Evolutionary conservation across 768 basidiomycete species (phyloP), one percentile per base, ranked within the genome.

Genomic region (Suillus decipiens): DNA sequence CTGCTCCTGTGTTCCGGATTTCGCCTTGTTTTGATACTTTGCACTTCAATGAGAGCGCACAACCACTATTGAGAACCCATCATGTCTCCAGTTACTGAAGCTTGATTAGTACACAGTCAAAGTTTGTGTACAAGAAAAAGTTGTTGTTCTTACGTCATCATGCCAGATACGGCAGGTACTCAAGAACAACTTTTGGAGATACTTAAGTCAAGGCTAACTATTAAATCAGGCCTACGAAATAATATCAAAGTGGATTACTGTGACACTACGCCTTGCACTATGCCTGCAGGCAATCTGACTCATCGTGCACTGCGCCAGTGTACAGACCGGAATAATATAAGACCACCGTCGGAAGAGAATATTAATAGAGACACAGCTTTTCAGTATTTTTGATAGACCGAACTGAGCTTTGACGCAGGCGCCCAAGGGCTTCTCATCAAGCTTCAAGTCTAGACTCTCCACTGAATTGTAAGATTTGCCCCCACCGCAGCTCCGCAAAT

Each of bases 101-200:
- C n/a, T 28, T 28, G 28, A 28, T 28, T 28, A 28, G 28, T 28
- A 28, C 28, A 28, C 3, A 3, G 28, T 28, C 28, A 28, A 28
- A 28, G 28, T 28, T 28, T 28, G 28, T 3, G 28, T 28, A 28
- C 28, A 28, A 28, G n/a, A 28, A 50, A 51, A 34, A 19, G 2
- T 41, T 11, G 37, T 24, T 33, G 14, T 22, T 41, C 2, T 58
- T 64, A 63, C n/a, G 61, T 64, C 48, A 64, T 48, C 33, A 37
- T 24, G 19, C 62, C 59, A 63, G n/a, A 57, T 60, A 60, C 37
- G 65, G 65, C 39, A 66, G 41, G 53, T 55, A 7, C 57, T 53
- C 42, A 65, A 65, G 62, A 61, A 63, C 50, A 58, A 55, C 39
- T 22, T n/a, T n/a, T n/a, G n/a, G n/a, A n/a, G n/a, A n/a, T n/a